Percentiles rank a stretch among this genome's conserved stretches.
phyloP scores from a whole-genome alignment of 1,139 yeast species.

The Hemisphaericaspora subhashii region DNA sequence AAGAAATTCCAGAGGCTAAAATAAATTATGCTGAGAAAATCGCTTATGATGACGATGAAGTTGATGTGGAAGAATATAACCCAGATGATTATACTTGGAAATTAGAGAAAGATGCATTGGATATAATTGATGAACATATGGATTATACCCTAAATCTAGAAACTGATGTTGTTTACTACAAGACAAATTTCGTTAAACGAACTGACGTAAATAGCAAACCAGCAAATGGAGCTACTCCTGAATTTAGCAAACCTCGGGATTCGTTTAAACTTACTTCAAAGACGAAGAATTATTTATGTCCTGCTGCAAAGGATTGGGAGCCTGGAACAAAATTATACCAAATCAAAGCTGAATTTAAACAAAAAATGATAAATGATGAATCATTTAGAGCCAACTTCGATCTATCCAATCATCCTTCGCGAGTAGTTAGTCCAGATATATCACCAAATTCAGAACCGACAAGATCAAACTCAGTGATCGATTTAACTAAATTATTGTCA shows the following conservation, averaged over 20 bases:
- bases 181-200: conserved; percentile 44
- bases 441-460: conserved; percentile 48
- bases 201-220: conserved; percentile 26
- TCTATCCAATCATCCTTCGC: conserved; percentile 32
- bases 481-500: conserved; percentile 36
- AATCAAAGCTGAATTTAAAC: conserved; percentile 36
- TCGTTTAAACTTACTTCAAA: conserved; percentile 24
- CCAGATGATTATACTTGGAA: conserved; percentile 32
- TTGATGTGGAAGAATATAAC: conserved; percentile 15
- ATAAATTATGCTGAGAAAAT: conserved; percentile 35
- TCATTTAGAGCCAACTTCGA: conserved; percentile 36
- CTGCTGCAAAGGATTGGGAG: conserved; percentile 44
- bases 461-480: conserved; percentile 43
- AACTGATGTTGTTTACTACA: conserved; percentile 46
- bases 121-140: conserved; percentile 26
- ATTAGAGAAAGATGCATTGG: conserved; percentile 36
- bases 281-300: conserved; percentile 25
- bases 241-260: conserved; percentile 25
- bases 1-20: conserved; percentile 46
- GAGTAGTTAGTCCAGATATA: conserved; percentile 45
- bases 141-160: conserved; percentile 41
- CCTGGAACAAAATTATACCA: conserved; percentile 29
- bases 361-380: conserved; percentile 41
- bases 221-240: conserved; percentile 12
- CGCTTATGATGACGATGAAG: conserved; percentile 14